A percentile compares a stretch with the other conserved stretches of the same genome.
Conservation (phyloP, 1,284 basidiomycete species). For the Stygiomarasmius scandens region DNA sequence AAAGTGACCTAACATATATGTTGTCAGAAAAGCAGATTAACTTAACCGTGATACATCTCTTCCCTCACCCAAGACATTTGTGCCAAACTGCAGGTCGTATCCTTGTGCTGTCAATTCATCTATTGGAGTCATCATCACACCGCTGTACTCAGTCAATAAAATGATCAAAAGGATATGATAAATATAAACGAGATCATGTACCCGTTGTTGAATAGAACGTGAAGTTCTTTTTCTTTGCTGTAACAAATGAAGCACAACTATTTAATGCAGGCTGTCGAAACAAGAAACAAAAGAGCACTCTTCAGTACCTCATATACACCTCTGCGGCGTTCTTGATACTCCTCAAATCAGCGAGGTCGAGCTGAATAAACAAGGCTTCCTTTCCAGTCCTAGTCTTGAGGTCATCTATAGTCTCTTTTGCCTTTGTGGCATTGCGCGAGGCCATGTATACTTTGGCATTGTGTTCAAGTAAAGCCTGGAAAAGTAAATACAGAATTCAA, state of each 20-base stretch:
- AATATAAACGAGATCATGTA: background rate
- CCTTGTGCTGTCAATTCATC: slow-evolving; percentile 52
- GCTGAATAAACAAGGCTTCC: slow-evolving; percentile 52
- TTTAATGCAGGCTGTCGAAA: background rate
- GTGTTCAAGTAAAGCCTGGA: slow-evolving; percentile 51
- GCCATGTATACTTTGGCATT: slow-evolving; percentile 72
- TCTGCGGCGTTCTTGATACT: slow-evolving; percentile 54
- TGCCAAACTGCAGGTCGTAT: slow-evolving; percentile 65
- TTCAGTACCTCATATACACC: slow-evolving; percentile 52
- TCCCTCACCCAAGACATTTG: slow-evolving; percentile 50
- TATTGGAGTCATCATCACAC: slow-evolving; percentile 54
- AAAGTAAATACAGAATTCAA: too few relatives aligned
- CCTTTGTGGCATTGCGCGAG: slow-evolving; percentile 50
- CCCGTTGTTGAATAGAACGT: slow-evolving; percentile 31
- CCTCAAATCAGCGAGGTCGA: slow-evolving; percentile 63
- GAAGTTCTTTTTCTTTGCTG: slow-evolving; percentile 30
- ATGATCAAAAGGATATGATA: background rate
- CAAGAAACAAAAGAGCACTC: background rate
- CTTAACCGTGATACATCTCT: background rate
- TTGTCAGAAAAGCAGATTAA: slow-evolving; percentile 30
- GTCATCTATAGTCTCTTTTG: slow-evolving; percentile 50
- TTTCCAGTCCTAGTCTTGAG: slow-evolving; percentile 46
- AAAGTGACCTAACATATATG: slow-evolving; percentile 44
- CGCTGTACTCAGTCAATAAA: slow-evolving; percentile 35
- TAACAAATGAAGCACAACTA: slow-evolving; percentile 3